Evolutionary conservation across 2,329 filamentous ascomycete genomes (phyloP).

Genomic region (Allantophomopsis cytisporea): DNA sequence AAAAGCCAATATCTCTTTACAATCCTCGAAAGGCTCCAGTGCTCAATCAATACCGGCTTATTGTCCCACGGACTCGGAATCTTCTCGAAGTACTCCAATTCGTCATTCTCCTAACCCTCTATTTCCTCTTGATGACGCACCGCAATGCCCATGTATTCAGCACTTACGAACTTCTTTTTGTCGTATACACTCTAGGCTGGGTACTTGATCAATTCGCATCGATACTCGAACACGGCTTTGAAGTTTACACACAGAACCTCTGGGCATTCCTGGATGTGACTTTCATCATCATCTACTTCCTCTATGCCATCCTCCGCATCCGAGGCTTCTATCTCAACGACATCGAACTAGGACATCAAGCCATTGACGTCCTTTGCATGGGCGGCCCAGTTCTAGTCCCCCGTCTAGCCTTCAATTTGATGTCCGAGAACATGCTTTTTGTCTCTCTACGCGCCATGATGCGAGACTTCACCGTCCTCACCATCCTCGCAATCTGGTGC

Average conservation of each 20-base stretch:
- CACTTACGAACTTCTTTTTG: constrained; percentile 50
- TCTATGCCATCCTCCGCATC: constrained; percentile 55
- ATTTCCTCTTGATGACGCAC: constrained; percentile 58
- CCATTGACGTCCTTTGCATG: constrained; percentile 66
- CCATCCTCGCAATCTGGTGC: constrained; percentile 65
- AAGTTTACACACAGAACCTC: constrained; percentile 75
- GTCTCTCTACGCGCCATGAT: constrained; percentile 75
- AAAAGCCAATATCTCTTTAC: constrained; percentile 69
- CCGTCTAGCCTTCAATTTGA: constrained; percentile 66
- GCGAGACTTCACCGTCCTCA: constrained; percentile 70
- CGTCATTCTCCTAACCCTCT: constrained; percentile 51
- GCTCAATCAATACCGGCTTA: constrained; percentile 74
- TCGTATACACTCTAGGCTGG: constrained; percentile 67
- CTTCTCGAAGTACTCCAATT: constrained; percentile 66
- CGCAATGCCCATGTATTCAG: constrained; percentile 45
- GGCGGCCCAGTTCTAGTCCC: constrained; percentile 68
- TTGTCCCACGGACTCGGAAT: constrained; percentile 68
- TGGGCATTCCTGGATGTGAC: constrained; percentile 80
- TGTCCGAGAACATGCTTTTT: constrained; percentile 77
- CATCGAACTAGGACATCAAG: constrained; percentile 42
- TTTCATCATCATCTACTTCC: constrained; percentile 58
- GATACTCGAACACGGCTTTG: constrained; percentile 64
- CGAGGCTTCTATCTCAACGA: constrained; percentile 42
- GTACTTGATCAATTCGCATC: constrained; percentile 65
- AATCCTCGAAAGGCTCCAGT: constrained; percentile 62